Evolutionary conservation across 805 yeast genomes (phyloP), one percentile per base, ranked within the genome.

Genomic region (Saturnispora quitensis): DNA sequence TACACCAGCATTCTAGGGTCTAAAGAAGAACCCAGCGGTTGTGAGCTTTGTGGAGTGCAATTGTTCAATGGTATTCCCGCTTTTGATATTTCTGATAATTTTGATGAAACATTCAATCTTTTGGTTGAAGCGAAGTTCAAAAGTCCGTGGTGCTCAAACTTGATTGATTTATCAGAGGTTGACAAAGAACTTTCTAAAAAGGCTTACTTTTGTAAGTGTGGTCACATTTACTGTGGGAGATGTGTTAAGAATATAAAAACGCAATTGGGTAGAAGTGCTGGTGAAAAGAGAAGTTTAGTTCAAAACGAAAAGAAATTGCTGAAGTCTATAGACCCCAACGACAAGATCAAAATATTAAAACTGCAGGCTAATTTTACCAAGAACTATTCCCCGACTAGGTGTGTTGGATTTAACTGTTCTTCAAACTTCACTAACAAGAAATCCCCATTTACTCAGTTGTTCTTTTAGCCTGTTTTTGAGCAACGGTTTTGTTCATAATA

Each of bases 211-310:
- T 76, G 86, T 0, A 66, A 69, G 40, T 89, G 97, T 70, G 96
- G 96, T 0, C 97, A 89, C 68, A 76, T 82, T 0, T 89, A 79
- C 63, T 89, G 97, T 66, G 97, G 96, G 1, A 67, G 91, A 42
- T 89, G 97, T 67, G 85, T 84, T 22, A 78, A 78, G 56, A 76
- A 81, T 58, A 80, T 84, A n/a, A 76, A 75, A 17, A 73, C 54
- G 25, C 40, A 35, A 24, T 22, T 47, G 12, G 44, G 53, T 17
- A 53, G 44, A 55, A 53, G 24, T 49, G 46, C 42, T 4, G 28
- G 25, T n/a, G 56, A 55, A 35, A 38, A 54, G 35, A 52, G 53
- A 53, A 62, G 51, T 53, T 22, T 43, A 10, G 40, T 44, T 25
- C 22, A 17, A 36, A 48, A 68, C 62, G 55, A 62, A 56, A 51